These are phyloP conservation scores for Fusarium subglutinans DNA, from an alignment of 2,329 filamentous ascomycete genomes.

Conservation along the genomic window DNA sequence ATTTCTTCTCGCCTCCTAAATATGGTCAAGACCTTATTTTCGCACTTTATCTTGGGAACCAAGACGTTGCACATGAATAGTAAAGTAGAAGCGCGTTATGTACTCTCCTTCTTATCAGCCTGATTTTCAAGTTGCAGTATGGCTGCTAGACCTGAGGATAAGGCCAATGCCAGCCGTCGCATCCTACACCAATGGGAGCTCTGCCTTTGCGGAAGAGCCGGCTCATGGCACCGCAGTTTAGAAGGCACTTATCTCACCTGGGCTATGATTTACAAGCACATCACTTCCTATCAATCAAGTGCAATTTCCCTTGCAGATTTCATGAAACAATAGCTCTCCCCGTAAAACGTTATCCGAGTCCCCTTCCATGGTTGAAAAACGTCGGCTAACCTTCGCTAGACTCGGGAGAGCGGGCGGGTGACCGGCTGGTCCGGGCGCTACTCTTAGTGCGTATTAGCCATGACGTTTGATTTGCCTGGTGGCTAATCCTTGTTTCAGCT, in stretches of 20 bases:
- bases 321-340: neutral
- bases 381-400: neutral
- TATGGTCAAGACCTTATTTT: too few species aligned
- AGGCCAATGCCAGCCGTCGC: neutral
- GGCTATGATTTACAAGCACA: rapidly evolving
- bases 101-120: too few species aligned
- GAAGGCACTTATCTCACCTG: neutral
- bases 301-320: neutral
- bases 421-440: neutral
- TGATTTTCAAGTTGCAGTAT: too few species aligned
- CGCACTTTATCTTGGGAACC: too few species aligned
- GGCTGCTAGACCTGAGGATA: rapidly evolving
- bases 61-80: too few species aligned
- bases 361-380: too few species aligned
- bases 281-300: rapidly evolving
- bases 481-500: neutral
- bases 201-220: neutral
- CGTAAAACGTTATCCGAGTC: neutral
- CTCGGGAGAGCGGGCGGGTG: neutral
- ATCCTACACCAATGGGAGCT: rapidly evolving
- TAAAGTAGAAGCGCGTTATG: too few species aligned
- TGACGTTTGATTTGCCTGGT: rapidly evolving
- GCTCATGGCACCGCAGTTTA: rapidly evolving
- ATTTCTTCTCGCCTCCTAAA: rapidly evolving
- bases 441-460: neutral